Base-by-base conservation (phyloP, 495 filamentous ascomycete species). In the Penicillium soppii region DNA sequence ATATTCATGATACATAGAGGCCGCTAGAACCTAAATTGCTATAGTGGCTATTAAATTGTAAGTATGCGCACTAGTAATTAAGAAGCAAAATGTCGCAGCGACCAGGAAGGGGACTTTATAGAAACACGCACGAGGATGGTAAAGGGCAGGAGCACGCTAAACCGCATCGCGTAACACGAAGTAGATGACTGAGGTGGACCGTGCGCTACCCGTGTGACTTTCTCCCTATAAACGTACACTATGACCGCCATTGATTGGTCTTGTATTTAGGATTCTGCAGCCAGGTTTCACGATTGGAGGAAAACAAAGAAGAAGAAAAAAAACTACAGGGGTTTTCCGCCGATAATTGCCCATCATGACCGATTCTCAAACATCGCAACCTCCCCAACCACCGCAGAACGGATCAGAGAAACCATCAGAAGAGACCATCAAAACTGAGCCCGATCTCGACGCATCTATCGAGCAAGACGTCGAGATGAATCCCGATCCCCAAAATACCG, bases 401-500 rank as follows among this genome's bases (percentile, higher is more conserved):
- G 50, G 50, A 35, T 50, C 61, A 35, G 43, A 57, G 5, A 39
- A 54, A 9, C 43, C 36, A 50, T 54, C 21, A 53, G 54, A 62
- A 40, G 41, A 57, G 19, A 53, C 53, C 19, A 57, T 72, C 30
- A 64, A 70, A 22, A 60, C 62, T 7, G 70, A 75, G 23, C 64
- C 56, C 27, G 63, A 63, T 9, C 29, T 72, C 30, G 69, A 73
- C 43, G 47, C 61, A n/a, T 61, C 72, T 16, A 62, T 73, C 59
- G 75, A 76, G 23, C 66, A 69, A 40, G 74, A 77, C 47, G 67
- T 78, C 59, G 72, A 78, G 27, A 67, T 78, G 68, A 63, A 59
- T 49, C 57, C 61, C 8, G 65, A 62, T 27, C 25, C 29, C 4
- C 19, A 59, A 32, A 50, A 56, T 15, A 42, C 25, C 27, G 57